A percentile compares a stretch with the other conserved stretches of the same genome.
Evolutionary conservation across 2,329 filamentous ascomycete genomes (phyloP).

Genomic region (Fusarium sp.): DNA sequence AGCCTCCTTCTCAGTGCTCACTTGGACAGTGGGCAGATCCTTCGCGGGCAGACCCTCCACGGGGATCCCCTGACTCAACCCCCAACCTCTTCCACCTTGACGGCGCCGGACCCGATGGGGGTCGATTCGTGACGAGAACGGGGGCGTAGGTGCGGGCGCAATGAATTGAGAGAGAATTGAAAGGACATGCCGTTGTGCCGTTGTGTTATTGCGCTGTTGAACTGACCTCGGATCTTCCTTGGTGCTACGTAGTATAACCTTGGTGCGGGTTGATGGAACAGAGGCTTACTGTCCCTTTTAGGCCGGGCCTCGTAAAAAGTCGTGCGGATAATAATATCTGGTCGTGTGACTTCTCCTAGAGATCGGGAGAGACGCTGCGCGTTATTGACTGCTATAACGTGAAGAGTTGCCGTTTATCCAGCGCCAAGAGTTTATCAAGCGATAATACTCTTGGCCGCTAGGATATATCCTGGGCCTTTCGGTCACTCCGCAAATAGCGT

Average conservation of each 20-base stretch:
- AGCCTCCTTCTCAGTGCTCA: no score
- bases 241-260: background rate
- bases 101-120: background rate
- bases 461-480: background rate
- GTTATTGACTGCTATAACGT: background rate
- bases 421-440: background rate
- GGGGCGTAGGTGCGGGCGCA: slow-evolving; percentile 1
- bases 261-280: background rate
- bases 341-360: background rate
- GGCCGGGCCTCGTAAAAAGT: background rate
- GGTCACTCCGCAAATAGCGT: background rate
- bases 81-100: background rate
- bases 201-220: background rate
- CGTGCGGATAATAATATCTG: background rate
- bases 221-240: background rate
- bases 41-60: no score
- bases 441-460: background rate
- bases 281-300: slow-evolving; percentile 1
- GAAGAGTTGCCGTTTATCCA: background rate
- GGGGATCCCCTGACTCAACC: background rate
- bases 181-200: background rate
- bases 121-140: background rate
- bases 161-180: background rate
- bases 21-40: no score
- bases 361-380: background rate